Evolutionary conservation across 2,329 filamentous ascomycete genomes (phyloP).

Genomic region (Triangularia setosa): DNA sequence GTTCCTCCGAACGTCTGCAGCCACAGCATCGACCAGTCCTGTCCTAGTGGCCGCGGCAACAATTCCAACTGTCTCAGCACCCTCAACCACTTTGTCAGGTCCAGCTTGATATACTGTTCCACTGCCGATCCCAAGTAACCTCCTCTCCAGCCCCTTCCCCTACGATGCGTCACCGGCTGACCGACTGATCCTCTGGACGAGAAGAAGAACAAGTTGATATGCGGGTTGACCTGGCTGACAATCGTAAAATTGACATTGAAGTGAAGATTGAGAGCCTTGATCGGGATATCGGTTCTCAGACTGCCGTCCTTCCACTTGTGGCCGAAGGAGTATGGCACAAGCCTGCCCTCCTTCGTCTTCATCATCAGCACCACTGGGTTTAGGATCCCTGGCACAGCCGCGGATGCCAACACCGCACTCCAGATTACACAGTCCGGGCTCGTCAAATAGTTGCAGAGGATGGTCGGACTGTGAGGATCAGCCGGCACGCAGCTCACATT

Average conservation of each 20-base stretch:
- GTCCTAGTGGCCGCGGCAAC: slow-evolving; percentile 81
- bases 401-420: slow-evolving; percentile 92
- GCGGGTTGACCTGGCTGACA: slow-evolving; percentile 84
- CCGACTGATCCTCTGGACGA: slow-evolving; percentile 88
- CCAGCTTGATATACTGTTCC: slow-evolving; percentile 93
- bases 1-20: slow-evolving; percentile 92
- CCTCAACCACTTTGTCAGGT: slow-evolving; percentile 96
- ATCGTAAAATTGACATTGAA: slow-evolving; percentile 99
- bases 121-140: slow-evolving; percentile 89
- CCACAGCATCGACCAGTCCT: slow-evolving; percentile 97
- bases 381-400: slow-evolving; percentile 90
- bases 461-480: slow-evolving; percentile 87
- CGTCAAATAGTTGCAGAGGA: slow-evolving; percentile 92
- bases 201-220: slow-evolving; percentile 99
- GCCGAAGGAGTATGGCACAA: slow-evolving; percentile 90
- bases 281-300: slow-evolving; percentile 87
- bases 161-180: slow-evolving; percentile 87
- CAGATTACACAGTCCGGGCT: slow-evolving; percentile 97
- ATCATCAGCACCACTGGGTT: slow-evolving; percentile 94
- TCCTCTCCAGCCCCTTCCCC: slow-evolving; percentile 90
- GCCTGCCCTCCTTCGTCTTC: slow-evolving; percentile 71
- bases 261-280: slow-evolving; percentile 89
- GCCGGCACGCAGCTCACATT: slow-evolving; percentile 96
- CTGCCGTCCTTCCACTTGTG: slow-evolving; percentile 99
- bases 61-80: slow-evolving; percentile 90